A percentile compares a stretch with the other conserved stretches of the same genome.
phyloP scores from a whole-genome alignment of 1,284 basidiomycete species.

The Exobasidium rhododendri region DNA sequence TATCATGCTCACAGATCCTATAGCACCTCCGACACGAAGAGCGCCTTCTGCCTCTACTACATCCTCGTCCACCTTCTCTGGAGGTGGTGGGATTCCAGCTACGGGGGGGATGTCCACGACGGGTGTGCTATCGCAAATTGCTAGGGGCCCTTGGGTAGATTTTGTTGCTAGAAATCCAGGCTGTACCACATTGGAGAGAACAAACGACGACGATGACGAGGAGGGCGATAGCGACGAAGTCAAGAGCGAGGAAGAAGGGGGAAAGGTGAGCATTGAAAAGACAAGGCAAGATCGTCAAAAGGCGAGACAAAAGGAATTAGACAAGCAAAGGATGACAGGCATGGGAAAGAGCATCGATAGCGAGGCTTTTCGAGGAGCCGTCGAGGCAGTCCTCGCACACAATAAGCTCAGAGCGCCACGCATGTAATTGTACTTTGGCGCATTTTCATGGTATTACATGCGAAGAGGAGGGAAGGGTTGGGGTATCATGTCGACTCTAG shows the following conservation, averaged over 20 bases:
- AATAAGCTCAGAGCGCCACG: constrained; percentile 17
- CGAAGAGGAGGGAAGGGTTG: no score
- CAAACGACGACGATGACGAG: constrained; percentile 11
- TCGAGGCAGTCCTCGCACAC: constrained; percentile 21
- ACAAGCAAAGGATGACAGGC: constrained; percentile 8
- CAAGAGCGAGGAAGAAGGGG: background rate
- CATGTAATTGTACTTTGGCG: background rate
- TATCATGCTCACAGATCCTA: constrained; percentile 84
- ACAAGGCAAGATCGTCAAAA: background rate
- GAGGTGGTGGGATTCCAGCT: constrained; percentile 42
- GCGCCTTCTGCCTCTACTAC: constrained; percentile 55
- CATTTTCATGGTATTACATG: background rate
- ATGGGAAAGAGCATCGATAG: constrained; percentile 15
- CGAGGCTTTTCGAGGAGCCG: constrained; percentile 11
- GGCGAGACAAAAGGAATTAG: constrained; percentile 10
- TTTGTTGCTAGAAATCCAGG: constrained; percentile 84
- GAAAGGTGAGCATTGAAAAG: background rate
- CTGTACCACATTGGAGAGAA: constrained; percentile 9
- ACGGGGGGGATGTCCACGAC: constrained; percentile 61
- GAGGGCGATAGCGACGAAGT: constrained; percentile 8
- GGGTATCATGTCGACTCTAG: no score
- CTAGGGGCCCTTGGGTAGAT: constrained; percentile 86
- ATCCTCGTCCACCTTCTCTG: background rate
- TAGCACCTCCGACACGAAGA: constrained; percentile 26
- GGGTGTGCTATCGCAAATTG: constrained; percentile 79